Percentiles rank a stretch among this genome's conserved stretches.
Evolutionary conservation across 345 rosid genomes (phyloP).

Genomic region (Capsella bursapastoris): DNA sequence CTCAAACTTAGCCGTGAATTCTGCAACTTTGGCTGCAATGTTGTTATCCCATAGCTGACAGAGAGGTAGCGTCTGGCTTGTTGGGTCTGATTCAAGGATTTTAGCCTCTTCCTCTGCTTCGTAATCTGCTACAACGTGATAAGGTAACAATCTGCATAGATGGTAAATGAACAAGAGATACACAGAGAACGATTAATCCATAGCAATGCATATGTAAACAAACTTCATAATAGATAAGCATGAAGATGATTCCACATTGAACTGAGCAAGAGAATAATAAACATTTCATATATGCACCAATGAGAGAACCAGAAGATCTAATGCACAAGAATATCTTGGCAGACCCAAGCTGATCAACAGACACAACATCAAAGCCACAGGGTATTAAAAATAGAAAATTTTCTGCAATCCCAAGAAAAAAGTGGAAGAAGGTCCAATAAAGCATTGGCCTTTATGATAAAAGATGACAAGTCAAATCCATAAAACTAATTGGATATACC

Average conservation of each 20-base stretch:
- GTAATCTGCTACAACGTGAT: constrained; percentile 90
- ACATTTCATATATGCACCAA: not conserved
- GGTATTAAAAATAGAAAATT: not conserved
- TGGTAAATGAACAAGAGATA: constrained; percentile 26
- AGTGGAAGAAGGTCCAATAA: constrained; percentile 6
- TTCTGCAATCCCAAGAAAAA: not conserved
- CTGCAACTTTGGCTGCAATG: constrained; percentile 85
- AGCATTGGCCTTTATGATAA: constrained; percentile 21
- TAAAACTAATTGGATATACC: not conserved
- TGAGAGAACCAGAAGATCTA: not conserved
- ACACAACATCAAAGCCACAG: constrained; percentile 13
- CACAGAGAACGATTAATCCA: not conserved
- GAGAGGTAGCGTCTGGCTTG: constrained; percentile 76
- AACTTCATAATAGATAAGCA: not conserved
- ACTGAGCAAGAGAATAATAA: not conserved
- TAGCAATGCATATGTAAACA: not conserved
- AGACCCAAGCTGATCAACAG: not conserved
- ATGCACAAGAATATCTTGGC: not conserved
- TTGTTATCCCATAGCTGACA: constrained; percentile 91
- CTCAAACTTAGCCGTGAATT: constrained; percentile 85
- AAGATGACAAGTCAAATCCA: not conserved
- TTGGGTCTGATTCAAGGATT: constrained; percentile 83
- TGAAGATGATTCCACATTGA: constrained; percentile 2
- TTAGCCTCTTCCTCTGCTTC: constrained; percentile 97
- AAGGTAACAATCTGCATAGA: constrained; percentile 77